These are phyloP conservation scores for Penstemon barbatus DNA, from an alignment of 257 asterid genomes.

Conservation along the genomic window DNA sequence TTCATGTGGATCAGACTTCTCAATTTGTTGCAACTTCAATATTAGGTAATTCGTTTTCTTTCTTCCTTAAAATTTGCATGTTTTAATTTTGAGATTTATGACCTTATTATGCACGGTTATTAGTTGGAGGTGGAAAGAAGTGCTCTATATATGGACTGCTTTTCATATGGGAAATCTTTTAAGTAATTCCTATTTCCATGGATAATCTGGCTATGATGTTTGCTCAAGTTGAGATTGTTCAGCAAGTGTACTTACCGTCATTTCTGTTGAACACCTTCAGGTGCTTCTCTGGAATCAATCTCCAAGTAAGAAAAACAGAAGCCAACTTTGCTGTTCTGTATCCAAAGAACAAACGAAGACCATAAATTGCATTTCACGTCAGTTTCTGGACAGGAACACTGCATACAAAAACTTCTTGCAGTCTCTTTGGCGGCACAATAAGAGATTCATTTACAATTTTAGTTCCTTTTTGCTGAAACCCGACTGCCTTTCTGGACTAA, in stretches of 20 bases:
- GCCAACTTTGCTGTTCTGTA: conserved; percentile 33
- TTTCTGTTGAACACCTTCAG: conserved; percentile 33
- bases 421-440: conserved; percentile 38
- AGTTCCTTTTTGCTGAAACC: conserved; percentile 36
- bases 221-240: not conserved
- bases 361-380: conserved; percentile 25
- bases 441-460: conserved; percentile 34
- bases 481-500: conserved; percentile 32
- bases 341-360: conserved; percentile 30
- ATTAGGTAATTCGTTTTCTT: not conserved
- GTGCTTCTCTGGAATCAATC: conserved; percentile 41
- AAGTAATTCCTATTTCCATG: not conserved
- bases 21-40: not conserved
- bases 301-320: conserved; percentile 30
- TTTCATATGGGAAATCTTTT: not conserved
- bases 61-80: too few species aligned
- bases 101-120: too few species aligned
- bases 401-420: conserved; percentile 29
- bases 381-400: conserved; percentile 27
- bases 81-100: too few species aligned
- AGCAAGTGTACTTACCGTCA: not conserved
- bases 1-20: not conserved
- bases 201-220: not conserved
- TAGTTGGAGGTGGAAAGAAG: too few species aligned
- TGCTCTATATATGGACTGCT: too few species aligned